Evolutionary conservation across 768 basidiomycete genomes (phyloP), one percentile per base, ranked within the genome.

Genomic region (Cystobasidium ongulense): DNA sequence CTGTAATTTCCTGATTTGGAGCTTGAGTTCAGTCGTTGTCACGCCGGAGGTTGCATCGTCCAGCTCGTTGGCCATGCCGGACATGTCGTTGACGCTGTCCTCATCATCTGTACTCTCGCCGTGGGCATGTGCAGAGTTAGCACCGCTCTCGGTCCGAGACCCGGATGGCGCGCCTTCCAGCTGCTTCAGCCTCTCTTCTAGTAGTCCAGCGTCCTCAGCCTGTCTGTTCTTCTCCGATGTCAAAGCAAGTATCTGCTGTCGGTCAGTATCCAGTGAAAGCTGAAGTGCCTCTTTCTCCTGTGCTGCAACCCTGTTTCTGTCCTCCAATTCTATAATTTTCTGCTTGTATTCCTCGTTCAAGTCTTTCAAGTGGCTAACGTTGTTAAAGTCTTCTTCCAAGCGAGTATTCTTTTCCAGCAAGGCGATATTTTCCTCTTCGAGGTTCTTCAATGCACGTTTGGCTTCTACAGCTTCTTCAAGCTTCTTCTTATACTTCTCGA

Each of bases 401-500:
- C 89, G 86, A 0, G 91, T 89, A 78, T 94, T 93, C 81, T 88
- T 90, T 83, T 96, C 91, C 23, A 97, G 88, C 3, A 99, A 86
- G 71, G 88, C 87, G 4, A 91, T 88, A 77, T 98, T 97, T 82
- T 99, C 92, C 77, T 88, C 90, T 82, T 98, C 94, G 29, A 97
- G 84, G 3, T 63, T 63, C 72, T 83, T 82, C 66, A 84, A 73
- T 59, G 80, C 79, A 46, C 82, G 73, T 31, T 79, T 78, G 29
- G 80, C 77, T 76, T 95, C 91, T 17, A 90, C 92, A 2, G 90
- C 87, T 80, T 97, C 96, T 78, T 97, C 95, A 0, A 98, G 85
- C 82, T 98, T 99, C 85, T 91, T 94, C 83, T 94, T 95, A 82
- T 97, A 94, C 81, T 98, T 99, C 82, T 97, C 93, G 86, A 96